These are phyloP conservation scores for Artemisia annua DNA, from an alignment of 129 eudicot genomes.

Conservation along the genomic window DNA sequence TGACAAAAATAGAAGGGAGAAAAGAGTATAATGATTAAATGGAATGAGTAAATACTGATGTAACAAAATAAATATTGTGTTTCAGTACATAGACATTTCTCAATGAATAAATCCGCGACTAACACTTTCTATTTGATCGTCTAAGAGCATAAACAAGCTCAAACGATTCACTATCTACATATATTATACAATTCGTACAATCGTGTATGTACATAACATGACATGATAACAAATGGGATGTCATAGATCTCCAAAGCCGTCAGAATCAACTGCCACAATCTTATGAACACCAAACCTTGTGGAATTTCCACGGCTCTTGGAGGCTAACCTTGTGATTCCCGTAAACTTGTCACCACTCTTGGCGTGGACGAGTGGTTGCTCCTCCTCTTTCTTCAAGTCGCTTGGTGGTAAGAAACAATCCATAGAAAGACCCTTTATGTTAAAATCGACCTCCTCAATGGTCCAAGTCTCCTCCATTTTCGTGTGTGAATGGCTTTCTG, in stretches of 20 bases:
- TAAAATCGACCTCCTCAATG: constrained; percentile 87
- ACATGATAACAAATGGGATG: background rate
- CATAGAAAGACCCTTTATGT: constrained; percentile 72
- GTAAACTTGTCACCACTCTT: constrained; percentile 25
- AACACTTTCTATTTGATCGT: constrained; percentile 28
- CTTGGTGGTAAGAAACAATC: constrained; percentile 84
- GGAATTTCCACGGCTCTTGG: constrained; percentile 40
- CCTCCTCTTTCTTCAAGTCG: constrained; percentile 69
- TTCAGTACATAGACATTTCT: background rate
- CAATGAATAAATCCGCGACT: background rate
- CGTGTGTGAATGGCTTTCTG: constrained; percentile 63
- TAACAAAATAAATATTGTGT: background rate
- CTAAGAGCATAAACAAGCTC: constrained; percentile 38
- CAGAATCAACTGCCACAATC: constrained; percentile 43
- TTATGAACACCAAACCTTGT: constrained; percentile 41
- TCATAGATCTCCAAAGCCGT: constrained; percentile 45
- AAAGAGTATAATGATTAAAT: background rate
- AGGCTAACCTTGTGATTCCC: constrained; percentile 26
- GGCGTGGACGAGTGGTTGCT: constrained; percentile 29
- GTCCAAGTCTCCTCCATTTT: constrained; percentile 87
- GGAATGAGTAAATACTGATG: background rate
- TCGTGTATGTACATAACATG: constrained; percentile 19
- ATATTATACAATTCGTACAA: constrained; percentile 33
- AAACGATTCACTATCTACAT: constrained; percentile 28
- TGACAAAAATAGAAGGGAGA: too few relatives aligned